Percentiles rank a stretch among this genome's conserved stretches.
phyloP scores from a whole-genome alignment of 352 stramenopile species.

The Phytophthora brassicae region DNA sequence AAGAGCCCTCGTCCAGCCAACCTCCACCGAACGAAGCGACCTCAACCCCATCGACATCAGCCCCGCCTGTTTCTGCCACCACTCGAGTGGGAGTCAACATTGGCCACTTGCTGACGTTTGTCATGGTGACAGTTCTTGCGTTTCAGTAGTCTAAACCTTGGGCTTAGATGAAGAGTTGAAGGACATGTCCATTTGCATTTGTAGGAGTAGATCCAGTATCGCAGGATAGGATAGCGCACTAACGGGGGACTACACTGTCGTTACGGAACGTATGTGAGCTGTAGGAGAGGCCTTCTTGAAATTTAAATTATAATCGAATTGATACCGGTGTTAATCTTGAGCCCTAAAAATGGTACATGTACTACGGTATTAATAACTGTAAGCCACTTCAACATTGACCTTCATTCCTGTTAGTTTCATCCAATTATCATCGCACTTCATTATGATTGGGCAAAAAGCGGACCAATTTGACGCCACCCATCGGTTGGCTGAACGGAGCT shows the following conservation, averaged over 20 bases:
- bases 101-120: neutral
- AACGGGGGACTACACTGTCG: no score
- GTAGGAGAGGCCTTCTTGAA: no score
- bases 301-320: no score
- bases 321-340: no score
- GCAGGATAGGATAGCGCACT: no score
- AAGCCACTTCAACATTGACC: conserved; percentile 14
- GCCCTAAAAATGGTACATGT: no score
- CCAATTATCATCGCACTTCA: conserved; percentile 2
- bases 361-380: no score
- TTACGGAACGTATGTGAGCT: no score
- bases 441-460: conserved; percentile 16
- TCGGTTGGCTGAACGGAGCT: conserved; percentile 33
- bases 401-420: neutral
- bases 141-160: neutral
- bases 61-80: neutral
- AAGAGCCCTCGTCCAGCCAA: neutral
- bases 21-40: neutral
- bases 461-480: conserved; percentile 24
- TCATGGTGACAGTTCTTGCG: neutral
- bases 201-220: no score
- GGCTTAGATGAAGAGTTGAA: no score
- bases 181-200: no score
- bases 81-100: neutral
- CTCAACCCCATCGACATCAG: neutral